phyloP scores from a whole-genome alignment of 805 yeast species.

The Ogataea sp. region DNA sequence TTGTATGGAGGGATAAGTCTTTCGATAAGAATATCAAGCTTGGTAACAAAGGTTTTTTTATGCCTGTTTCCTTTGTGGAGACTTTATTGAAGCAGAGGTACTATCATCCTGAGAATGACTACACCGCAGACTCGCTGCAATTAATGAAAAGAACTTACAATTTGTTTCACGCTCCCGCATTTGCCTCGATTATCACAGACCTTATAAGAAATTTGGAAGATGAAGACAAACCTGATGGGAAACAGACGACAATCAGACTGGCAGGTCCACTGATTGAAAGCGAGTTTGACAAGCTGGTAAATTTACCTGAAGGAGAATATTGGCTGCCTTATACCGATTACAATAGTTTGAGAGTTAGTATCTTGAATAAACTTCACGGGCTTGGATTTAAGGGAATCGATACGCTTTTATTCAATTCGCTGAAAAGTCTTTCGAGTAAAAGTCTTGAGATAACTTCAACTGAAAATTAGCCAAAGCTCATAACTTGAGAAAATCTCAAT shows the following conservation, averaged over 20 bases:
- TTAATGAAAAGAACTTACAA: slow-evolving; percentile 23
- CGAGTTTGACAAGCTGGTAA: slow-evolving; percentile 26
- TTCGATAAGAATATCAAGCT: slow-evolving; percentile 28
- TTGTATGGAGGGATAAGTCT: slow-evolving; percentile 49
- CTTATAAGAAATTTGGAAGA: slow-evolving; percentile 42
- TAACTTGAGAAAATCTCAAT: too few species aligned
- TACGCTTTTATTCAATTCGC: slow-evolving; percentile 42
- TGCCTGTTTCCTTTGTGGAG: slow-evolving; percentile 25
- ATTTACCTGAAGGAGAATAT: slow-evolving; percentile 11
- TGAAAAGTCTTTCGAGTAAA: slow-evolving; percentile 36
- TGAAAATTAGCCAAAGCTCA: too few species aligned
- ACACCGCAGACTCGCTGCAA: slow-evolving; percentile 13
- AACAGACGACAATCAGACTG: slow-evolving; percentile 30
- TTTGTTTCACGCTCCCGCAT: slow-evolving; percentile 44
- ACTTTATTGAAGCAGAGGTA: slow-evolving; percentile 20
- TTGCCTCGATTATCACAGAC: slow-evolving; percentile 34
- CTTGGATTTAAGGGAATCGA: slow-evolving; percentile 42
- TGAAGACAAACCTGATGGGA: slow-evolving; percentile 19
- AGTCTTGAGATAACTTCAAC: background rate
- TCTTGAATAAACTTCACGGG: slow-evolving; percentile 32
- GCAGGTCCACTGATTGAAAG: slow-evolving; percentile 46
- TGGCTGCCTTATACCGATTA: slow-evolving; percentile 32
- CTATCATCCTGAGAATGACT: slow-evolving; percentile 11
- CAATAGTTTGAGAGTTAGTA: slow-evolving; percentile 36
- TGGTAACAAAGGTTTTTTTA: slow-evolving; percentile 30